Conservation (phyloP, 164 flowering plant species). For the Vitis cinerea region DNA sequence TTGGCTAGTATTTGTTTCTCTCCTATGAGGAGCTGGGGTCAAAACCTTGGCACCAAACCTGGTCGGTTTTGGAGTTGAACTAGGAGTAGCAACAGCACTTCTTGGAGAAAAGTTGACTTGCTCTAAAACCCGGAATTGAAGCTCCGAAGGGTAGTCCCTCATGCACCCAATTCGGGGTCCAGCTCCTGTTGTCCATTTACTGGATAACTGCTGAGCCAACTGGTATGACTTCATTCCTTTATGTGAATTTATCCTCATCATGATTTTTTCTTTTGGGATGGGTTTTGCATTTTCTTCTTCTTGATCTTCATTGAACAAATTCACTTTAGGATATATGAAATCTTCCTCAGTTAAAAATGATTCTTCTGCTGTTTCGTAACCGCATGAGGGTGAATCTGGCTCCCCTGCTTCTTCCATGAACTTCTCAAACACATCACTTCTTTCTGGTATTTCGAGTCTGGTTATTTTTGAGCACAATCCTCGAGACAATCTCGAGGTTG, state of each 20-base stretch:
- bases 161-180: constrained; percentile 70
- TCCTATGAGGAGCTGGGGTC: constrained; percentile 9
- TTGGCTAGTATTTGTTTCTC: constrained; percentile 13
- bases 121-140: constrained; percentile 48
- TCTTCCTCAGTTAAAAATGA: constrained; percentile 40
- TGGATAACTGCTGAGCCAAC: constrained; percentile 44
- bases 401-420: constrained; percentile 17
- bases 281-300: constrained; percentile 34
- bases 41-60: constrained; percentile 8
- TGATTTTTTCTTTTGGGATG: constrained; percentile 47
- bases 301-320: constrained; percentile 45
- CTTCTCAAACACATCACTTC: constrained; percentile 19
- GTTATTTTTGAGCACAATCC: constrained; percentile 24
- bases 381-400: constrained; percentile 24
- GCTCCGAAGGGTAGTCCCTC: constrained; percentile 58
- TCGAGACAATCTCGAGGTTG: constrained; percentile 20
- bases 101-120: constrained; percentile 55
- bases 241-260: constrained; percentile 54
- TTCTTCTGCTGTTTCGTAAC: constrained; percentile 61
- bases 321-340: constrained; percentile 36
- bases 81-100: constrained; percentile 14
- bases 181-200: constrained; percentile 66
- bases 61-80: not conserved
- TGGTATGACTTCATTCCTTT: constrained; percentile 53
- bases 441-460: constrained; percentile 42